These are phyloP conservation scores for Alternaria brassicae DNA, from an alignment of 2,329 filamentous ascomycete species.

Conservation along the genomic window DNA sequence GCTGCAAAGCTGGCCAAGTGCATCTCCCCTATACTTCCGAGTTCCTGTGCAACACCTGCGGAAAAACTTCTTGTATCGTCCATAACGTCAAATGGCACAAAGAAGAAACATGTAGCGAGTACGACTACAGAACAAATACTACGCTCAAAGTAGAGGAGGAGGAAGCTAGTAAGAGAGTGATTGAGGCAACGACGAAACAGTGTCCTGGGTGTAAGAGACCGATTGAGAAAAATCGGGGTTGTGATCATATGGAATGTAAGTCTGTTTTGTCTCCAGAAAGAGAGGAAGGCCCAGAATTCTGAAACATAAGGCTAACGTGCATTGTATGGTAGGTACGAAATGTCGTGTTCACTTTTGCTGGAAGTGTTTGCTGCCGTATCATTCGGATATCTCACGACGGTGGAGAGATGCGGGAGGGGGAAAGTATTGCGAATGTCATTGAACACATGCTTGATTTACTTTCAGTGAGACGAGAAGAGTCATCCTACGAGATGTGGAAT, in stretches of 20 bases:
- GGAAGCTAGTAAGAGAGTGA: conserved; percentile 37
- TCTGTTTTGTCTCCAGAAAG: neutral
- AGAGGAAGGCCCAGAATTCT: too few species aligned
- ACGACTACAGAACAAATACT: conserved; percentile 42
- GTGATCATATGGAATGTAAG: conserved; percentile 52
- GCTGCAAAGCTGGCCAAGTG: conserved; percentile 62
- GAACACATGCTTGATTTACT: neutral
- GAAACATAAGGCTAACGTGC: neutral
- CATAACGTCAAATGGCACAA: conserved; percentile 50
- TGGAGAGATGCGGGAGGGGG: neutral
- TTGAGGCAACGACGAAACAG: conserved; percentile 45
- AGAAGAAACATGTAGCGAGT: conserved; percentile 51
- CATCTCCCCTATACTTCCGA: conserved; percentile 55
- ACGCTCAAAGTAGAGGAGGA: conserved; percentile 39
- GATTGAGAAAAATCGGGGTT: conserved; percentile 52
- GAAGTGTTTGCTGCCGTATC: conserved; percentile 44
- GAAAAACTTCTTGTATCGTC: conserved; percentile 46
- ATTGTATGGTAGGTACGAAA: conserved; percentile 33
- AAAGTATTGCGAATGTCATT: neutral
- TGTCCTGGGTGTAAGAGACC: conserved; percentile 51
- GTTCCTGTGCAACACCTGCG: conserved; percentile 50
- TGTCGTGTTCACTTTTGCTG: conserved; percentile 54
- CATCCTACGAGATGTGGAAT: neutral
- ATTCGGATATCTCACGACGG: neutral
- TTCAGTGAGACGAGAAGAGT: neutral